Base-by-base conservation (phyloP, 2,329 filamentous ascomycete species). In the Colletotrichum sp. region DNA sequence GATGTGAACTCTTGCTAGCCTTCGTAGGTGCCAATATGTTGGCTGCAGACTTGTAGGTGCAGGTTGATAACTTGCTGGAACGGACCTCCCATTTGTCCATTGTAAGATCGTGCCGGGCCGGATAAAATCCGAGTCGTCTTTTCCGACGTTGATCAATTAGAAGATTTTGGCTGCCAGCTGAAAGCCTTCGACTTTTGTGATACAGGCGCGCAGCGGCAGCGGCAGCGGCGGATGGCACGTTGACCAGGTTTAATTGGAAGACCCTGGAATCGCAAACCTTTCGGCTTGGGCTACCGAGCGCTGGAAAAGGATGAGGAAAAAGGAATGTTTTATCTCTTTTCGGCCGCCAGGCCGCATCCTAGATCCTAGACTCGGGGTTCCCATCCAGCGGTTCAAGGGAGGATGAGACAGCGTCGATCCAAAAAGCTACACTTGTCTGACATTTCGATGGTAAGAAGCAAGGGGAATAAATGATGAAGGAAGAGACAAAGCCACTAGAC, bases 381-480 rank as follows among this genome's bases (percentile, higher is more conserved):
- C 32, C 30, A 36, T 39, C 36, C 30, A 49, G 18, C 18, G 49
- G 36, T 12, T 34, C 30, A 36, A 76, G 73, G 69, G 73, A 76
- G 55, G 55, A 9, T 36, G 39, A 72, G 63, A 72, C 73, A 76
- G 34, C 36, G 55, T 44, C 63, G 63, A 68, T 67, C 26, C 32
- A 15, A 5, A 18, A 49, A 44, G 55, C 69, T 26, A 36, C 24
- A 76, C 21, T 36, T 63, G 73, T 57, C 39, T 64, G 62, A 60
- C 52, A 72, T 30, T 18, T 67, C 52, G 52, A 72, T 68, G 12
- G 73, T 59, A 55, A 63, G 73, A 72, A 63, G 62, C 69, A 76
- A 72, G 73, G 73, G 63, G 34, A 72, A 34, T 36, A 18, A 39
- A 57, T 36, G 18, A 39, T 49, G n/a, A 18, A 15, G 12, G 18